phyloP scores from a whole-genome alignment of 257 asterid species.

The Solanum etuberosum region DNA sequence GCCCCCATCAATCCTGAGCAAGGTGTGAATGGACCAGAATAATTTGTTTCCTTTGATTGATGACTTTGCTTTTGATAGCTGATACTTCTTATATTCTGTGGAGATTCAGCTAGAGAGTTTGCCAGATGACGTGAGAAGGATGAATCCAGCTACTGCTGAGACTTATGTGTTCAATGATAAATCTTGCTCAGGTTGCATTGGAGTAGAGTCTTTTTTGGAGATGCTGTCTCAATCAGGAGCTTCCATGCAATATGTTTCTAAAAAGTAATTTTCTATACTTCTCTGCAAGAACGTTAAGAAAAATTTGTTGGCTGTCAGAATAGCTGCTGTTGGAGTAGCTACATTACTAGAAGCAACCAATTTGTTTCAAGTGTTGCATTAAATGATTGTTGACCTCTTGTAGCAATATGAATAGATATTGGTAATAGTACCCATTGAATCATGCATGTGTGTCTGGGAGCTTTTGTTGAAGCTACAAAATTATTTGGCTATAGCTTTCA shows the following conservation, averaged over 20 bases:
- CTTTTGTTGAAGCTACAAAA: background rate
- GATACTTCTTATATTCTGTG: slow-evolving; percentile 10
- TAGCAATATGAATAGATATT: background rate
- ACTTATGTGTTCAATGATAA: slow-evolving; percentile 38
- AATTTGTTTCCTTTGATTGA: background rate
- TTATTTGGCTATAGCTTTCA: background rate
- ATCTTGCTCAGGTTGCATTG: slow-evolving; percentile 31
- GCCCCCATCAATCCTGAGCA: slow-evolving; percentile 40
- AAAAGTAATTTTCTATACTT: slow-evolving; percentile 38
- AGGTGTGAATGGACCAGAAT: slow-evolving; percentile 29
- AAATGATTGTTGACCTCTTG: background rate
- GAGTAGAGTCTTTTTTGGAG: slow-evolving; percentile 44
- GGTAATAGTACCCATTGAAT: background rate
- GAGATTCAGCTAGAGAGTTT: slow-evolving; percentile 47
- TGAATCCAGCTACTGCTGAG: slow-evolving; percentile 64
- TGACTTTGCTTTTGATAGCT: slow-evolving; percentile 10
- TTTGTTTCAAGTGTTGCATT: background rate
- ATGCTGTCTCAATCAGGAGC: slow-evolving; percentile 71
- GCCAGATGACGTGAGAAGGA: slow-evolving; percentile 47
- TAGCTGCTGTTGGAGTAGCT: background rate
- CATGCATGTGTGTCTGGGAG: background rate
- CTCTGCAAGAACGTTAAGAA: background rate
- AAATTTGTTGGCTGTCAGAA: background rate
- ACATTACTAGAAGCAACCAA: background rate
- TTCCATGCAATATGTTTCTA: slow-evolving; percentile 50